Percentiles rank a stretch among this genome's conserved stretches.
These are phyloP conservation scores for Penicillium pulvis DNA, from an alignment of 495 filamentous ascomycete species.

Conservation along the genomic window DNA sequence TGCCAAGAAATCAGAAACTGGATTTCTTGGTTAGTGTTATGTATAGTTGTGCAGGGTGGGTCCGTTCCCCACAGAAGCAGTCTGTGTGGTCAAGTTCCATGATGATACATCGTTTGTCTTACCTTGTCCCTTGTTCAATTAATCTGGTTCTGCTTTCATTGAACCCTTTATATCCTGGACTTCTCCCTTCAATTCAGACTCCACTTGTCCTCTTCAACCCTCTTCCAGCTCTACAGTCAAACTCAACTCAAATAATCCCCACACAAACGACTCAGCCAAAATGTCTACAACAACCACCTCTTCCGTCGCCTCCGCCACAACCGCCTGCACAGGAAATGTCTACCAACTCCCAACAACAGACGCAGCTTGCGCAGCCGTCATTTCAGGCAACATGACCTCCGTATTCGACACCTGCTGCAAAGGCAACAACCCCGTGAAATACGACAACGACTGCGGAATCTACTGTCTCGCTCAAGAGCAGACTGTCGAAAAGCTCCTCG, in stretches of 20 bases:
- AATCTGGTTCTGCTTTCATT: not conserved
- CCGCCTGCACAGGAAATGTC: constrained; percentile 31
- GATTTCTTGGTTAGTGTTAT: not conserved
- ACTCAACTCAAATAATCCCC: not conserved
- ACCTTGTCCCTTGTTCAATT: not conserved
- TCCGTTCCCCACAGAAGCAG: not conserved
- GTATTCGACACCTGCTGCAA: constrained; percentile 50
- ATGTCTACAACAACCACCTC: constrained; percentile 30
- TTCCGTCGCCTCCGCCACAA: constrained; percentile 24
- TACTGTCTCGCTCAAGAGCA: constrained; percentile 55
- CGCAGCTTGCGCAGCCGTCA: constrained; percentile 43
- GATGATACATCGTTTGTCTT: not conserved
- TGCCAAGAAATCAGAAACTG: not conserved
- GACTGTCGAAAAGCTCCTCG: constrained; percentile 32
- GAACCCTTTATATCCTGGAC: not conserved
- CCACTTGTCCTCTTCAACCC: no score
- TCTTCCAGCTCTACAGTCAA: not conserved
- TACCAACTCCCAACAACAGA: constrained; percentile 48
- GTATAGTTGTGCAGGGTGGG: not conserved
- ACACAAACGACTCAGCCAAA: not conserved
- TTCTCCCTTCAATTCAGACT: not conserved
- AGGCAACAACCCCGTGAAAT: constrained; percentile 39
- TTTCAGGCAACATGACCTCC: constrained; percentile 38
- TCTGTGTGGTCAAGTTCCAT: not conserved
- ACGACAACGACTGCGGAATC: constrained; percentile 49